These are phyloP conservation scores for Kuraishia piskuri DNA, from an alignment of 805 yeast species.

Conservation along the genomic window DNA sequence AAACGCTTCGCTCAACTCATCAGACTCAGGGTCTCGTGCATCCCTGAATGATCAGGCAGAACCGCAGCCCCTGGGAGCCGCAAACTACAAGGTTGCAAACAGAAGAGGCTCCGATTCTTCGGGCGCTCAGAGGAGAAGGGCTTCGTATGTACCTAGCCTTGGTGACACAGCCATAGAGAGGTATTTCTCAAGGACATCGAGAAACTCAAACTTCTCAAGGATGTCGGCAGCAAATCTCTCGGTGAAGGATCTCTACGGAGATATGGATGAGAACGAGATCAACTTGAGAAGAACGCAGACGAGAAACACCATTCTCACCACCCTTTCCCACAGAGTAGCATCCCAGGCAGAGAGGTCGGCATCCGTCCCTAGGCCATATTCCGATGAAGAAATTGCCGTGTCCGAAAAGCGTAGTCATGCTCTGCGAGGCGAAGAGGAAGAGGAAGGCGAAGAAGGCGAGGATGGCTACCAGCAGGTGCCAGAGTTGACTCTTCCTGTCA, in stretches of 20 bases:
- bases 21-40: neutral
- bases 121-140: neutral
- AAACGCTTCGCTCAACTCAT: neutral
- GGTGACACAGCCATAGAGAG: neutral
- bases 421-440: neutral
- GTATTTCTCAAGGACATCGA: neutral
- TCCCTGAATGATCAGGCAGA: neutral
- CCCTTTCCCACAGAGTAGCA: constrained; percentile 20
- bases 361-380: neutral
- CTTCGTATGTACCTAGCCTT: neutral
- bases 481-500: constrained; percentile 3
- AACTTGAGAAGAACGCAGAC: constrained; percentile 34
- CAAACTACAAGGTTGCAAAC: neutral
- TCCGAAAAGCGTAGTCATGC: neutral
- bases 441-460: neutral
- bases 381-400: neutral
- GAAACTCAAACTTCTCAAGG: neutral
- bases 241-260: constrained; percentile 9
- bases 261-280: constrained; percentile 26
- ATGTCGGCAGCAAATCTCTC: neutral
- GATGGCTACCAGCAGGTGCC: constrained; percentile 2
- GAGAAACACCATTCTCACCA: constrained; percentile 32
- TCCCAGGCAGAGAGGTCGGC: constrained; percentile 8
- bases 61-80: neutral
- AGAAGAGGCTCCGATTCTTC: neutral